Percentiles rank a stretch among this genome's conserved stretches.
Conservation (phyloP, 257 asterid genomes). For the Echites panduratus region DNA sequence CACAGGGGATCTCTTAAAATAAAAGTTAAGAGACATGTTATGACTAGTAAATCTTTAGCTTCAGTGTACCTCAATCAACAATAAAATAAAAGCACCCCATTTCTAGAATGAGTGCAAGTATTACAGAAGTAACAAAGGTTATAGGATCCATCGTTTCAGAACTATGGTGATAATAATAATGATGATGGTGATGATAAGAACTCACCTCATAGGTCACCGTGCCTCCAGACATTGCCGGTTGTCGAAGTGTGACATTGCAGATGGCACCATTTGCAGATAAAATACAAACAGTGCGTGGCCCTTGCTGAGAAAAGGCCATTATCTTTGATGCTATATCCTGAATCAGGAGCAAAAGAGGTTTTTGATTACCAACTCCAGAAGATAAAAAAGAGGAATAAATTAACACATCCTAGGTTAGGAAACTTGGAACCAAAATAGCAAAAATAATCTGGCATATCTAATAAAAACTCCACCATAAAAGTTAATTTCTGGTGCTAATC, state of each 20-base stretch:
- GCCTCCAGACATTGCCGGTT: conserved; percentile 68
- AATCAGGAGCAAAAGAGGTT: conserved; percentile 1
- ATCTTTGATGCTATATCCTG: conserved; percentile 79
- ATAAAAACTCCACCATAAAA: background rate
- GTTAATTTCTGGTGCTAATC: background rate
- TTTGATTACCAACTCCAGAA: background rate
- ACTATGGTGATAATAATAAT: background rate
- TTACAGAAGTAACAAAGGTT: background rate
- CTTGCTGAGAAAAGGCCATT: conserved; percentile 80
- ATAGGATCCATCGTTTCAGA: background rate
- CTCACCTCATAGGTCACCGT: conserved; percentile 81
- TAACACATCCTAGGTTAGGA: background rate
- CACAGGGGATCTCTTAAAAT: background rate
- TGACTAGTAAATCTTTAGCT: background rate
- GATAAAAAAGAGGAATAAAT: background rate
- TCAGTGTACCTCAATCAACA: too few relatives aligned
- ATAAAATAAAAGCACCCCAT: background rate
- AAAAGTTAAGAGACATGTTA: background rate
- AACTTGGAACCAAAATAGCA: background rate
- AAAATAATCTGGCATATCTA: too few relatives aligned
- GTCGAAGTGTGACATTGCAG: conserved; percentile 72
- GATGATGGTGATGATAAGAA: background rate
- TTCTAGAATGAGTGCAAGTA: background rate
- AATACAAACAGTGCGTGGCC: conserved; percentile 82
- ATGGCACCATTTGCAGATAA: conserved; percentile 82